Percentiles rank a stretch among this genome's conserved stretches.
Conservation (phyloP, 176 grass and related monocot genomes). For the Alopecurus myosuroides region DNA sequence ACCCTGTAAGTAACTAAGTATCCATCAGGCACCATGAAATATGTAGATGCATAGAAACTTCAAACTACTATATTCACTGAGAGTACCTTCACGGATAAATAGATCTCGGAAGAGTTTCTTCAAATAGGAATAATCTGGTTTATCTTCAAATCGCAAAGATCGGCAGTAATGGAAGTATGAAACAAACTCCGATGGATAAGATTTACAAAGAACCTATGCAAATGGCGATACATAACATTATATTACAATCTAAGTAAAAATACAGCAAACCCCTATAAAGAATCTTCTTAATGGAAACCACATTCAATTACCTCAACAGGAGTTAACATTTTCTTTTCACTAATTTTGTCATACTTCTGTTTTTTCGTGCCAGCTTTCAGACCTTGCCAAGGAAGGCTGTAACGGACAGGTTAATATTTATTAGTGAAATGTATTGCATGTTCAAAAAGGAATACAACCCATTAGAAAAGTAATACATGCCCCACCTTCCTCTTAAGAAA, state of each 20-base stretch:
- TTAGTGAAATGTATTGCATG: conserved; percentile 17
- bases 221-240: conserved; percentile 22
- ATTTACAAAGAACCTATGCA: conserved; percentile 74
- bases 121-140: conserved; percentile 86
- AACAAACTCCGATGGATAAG: conserved; percentile 72
- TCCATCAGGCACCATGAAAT: conserved; percentile 25
- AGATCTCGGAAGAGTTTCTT: conserved; percentile 81
- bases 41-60: conserved; percentile 11
- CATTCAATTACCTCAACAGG: conserved; percentile 65
- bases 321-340: conserved; percentile 96
- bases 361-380: conserved; percentile 90
- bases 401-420: conserved; percentile 26
- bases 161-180: conserved; percentile 97
- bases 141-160: conserved; percentile 95
- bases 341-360: conserved; percentile 93
- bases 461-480: conserved; percentile 26
- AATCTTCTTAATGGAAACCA: not conserved
- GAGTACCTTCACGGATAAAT: conserved; percentile 73
- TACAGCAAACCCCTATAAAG: not conserved
- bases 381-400: conserved; percentile 86
- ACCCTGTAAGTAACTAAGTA: conserved; percentile 60
- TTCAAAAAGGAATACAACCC: conserved; percentile 14
- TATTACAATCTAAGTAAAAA: not conserved
- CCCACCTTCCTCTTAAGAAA: conserved; percentile 84
- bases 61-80: not conserved